Evolutionary conservation across 176 grass and related monocot species (phyloP).

Genomic region (Ensete ventricosum): DNA sequence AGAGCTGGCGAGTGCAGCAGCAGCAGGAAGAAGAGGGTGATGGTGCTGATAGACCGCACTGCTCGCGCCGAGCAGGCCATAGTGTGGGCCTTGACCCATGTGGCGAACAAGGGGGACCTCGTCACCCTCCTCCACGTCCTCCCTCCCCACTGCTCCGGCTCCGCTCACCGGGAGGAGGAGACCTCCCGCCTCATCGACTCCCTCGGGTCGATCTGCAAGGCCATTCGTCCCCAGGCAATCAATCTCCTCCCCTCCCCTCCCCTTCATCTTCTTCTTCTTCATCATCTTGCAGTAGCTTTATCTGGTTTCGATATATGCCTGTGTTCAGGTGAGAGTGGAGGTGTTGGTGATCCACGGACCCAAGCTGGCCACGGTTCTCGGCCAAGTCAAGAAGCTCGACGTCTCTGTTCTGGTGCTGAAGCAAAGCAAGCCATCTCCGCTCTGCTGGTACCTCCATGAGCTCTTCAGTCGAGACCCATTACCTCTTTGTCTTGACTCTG

Average conservation of each 20-base stretch:
- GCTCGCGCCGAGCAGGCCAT: constrained; percentile 77
- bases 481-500: not conserved
- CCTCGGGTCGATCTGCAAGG: constrained; percentile 84
- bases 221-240: constrained; percentile 67
- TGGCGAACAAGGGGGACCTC: constrained; percentile 74
- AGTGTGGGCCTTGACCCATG: constrained; percentile 97
- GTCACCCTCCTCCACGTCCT: constrained; percentile 89
- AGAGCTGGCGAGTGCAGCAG: constrained; percentile 1
- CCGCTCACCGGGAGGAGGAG: constrained; percentile 16
- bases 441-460: constrained; percentile 38
- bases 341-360: constrained; percentile 15
- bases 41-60: constrained; percentile 80
- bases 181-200: constrained; percentile 55
- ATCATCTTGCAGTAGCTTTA: not conserved
- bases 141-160: not conserved
- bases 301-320: not conserved
- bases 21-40: constrained; percentile 66
- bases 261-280: not conserved
- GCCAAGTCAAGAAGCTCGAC: constrained; percentile 21
- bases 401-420: constrained; percentile 16
- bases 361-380: constrained; percentile 16
- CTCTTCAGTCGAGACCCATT: not conserved
- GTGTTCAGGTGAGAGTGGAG: constrained; percentile 9
- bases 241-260: not conserved
- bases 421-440: constrained; percentile 13